phyloP scores from a whole-genome alignment of 1,139 yeast species.

The Magnusiomyces clavatus region DNA sequence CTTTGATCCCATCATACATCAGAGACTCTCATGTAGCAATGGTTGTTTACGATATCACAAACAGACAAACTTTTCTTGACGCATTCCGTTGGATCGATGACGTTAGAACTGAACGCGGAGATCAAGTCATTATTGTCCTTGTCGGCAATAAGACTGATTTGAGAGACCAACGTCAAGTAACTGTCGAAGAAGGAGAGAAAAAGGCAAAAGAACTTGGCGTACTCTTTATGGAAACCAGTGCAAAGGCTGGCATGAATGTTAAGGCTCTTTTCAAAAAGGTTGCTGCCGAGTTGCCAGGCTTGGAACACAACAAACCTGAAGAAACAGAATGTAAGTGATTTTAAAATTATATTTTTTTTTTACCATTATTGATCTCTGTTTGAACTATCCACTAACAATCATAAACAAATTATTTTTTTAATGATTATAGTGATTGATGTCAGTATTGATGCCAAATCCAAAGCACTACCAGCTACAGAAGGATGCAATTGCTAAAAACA shows the following conservation, averaged over 20 bases:
- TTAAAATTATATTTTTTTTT: not conserved
- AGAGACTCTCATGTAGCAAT: slow-evolving; percentile 97
- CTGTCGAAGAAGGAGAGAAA: slow-evolving; percentile 70
- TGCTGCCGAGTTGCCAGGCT: slow-evolving; percentile 78
- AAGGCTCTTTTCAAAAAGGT: slow-evolving; percentile 82
- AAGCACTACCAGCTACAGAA: slow-evolving; percentile 14
- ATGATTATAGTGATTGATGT: slow-evolving; percentile 50
- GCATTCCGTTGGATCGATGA: slow-evolving; percentile 78
- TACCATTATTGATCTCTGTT: too few relatives aligned
- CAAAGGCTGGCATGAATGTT: slow-evolving; percentile 91
- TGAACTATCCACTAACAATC: too few relatives aligned
- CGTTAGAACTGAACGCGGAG: slow-evolving; percentile 69
- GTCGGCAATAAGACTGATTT: slow-evolving; percentile 82
- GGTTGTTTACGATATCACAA: slow-evolving; percentile 88
- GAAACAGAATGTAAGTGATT: slow-evolving; percentile 10
- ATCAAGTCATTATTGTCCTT: slow-evolving; percentile 57
- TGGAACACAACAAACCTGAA: slow-evolving; percentile 9
- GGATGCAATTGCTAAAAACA: slow-evolving; percentile 20
- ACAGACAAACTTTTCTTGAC: slow-evolving; percentile 62
- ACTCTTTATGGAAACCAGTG: slow-evolving; percentile 84
- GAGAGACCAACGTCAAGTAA: slow-evolving; percentile 60
- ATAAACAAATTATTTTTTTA: slow-evolving; percentile 34
- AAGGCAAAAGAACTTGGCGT: slow-evolving; percentile 76
- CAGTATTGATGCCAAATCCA: slow-evolving; percentile 37
- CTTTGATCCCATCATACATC: slow-evolving; percentile 88